Evolutionary conservation across 495 filamentous ascomycete species (phyloP).

Genomic region (Neurospora terricola): DNA sequence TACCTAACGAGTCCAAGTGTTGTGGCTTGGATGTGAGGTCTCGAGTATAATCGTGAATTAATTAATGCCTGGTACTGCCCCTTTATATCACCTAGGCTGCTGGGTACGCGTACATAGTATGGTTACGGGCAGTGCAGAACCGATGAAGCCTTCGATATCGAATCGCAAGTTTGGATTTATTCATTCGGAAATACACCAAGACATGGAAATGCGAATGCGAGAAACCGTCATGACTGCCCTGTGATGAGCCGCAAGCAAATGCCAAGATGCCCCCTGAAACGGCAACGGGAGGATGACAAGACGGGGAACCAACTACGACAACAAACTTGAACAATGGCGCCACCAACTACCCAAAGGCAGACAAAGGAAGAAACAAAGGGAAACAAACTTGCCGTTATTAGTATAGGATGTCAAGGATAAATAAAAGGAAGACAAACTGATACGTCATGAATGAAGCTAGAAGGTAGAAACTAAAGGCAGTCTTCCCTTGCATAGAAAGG

Average conservation of each 20-base stretch:
- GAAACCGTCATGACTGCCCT: neutral
- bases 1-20: neutral
- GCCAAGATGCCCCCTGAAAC: neutral
- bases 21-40: neutral
- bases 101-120: neutral
- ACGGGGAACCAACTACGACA: neutral
- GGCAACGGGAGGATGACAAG: neutral
- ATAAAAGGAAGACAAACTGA: neutral
- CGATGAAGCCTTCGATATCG: neutral
- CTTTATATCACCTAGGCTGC: neutral
- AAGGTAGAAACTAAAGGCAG: neutral
- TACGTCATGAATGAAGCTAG: neutral
- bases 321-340: neutral
- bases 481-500: neutral
- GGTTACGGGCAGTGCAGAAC: neutral
- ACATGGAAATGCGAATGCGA: neutral
- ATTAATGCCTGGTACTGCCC: neutral
- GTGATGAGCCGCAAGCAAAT: neutral
- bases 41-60: neutral
- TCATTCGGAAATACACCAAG: no score
- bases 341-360: neutral
- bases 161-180: no score
- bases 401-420: neutral
- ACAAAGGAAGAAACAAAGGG: neutral
- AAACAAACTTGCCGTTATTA: neutral